Base-by-base conservation (phyloP, 352 stramenopile species). In the Phytophthora hybrid region DNA sequence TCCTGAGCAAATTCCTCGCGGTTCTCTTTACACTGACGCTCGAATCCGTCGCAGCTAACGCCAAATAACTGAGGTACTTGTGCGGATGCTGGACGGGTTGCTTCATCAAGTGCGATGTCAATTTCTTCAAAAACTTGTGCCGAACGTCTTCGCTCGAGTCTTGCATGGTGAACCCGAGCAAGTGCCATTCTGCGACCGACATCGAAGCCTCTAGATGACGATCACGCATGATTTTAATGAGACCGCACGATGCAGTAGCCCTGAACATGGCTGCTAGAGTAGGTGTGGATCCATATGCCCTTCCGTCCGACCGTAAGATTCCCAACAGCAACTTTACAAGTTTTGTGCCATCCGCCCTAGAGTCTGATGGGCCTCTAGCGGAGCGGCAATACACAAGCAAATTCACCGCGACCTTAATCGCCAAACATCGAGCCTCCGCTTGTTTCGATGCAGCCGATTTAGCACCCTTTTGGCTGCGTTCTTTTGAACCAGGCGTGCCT, bases 21-120 rank as follows among this genome's bases (percentile, higher is more conserved):
- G 53, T 73, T 64, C 93, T 93, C 63, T 94, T 95, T 23, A 95
- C 44, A 18, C 59, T 59, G 3, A 59, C 31, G 29, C 56, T 90
- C 3, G 73, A 34, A 18, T 97, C 90, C 7, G 79, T 88, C 8
- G 82, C 88, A 37, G 85, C 83, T 29, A 97, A 66, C 10, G 82
- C 83, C 61, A 97, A 60, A 63, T 91, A 94, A 44, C 83, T 91
- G 39, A 95, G 39, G 56, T 95, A 97, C 68, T 94, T 96, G 74
- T 97, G 90, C 10, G 79, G 85, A 64, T 92, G 73, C 13, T 83
- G 78, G 13, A 86, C 74, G 8, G 78, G 66, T 34, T 87, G 73
- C 61, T 92, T 93, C 64, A 94, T 81, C 66, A 96, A 67, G 49
- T 91, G 86, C 6, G 82, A 72, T 9, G 81, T 89, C n/a, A 97